phyloP scores from a whole-genome alignment of 1,284 basidiomycete genomes.

The Amylostereum areolatum region DNA sequence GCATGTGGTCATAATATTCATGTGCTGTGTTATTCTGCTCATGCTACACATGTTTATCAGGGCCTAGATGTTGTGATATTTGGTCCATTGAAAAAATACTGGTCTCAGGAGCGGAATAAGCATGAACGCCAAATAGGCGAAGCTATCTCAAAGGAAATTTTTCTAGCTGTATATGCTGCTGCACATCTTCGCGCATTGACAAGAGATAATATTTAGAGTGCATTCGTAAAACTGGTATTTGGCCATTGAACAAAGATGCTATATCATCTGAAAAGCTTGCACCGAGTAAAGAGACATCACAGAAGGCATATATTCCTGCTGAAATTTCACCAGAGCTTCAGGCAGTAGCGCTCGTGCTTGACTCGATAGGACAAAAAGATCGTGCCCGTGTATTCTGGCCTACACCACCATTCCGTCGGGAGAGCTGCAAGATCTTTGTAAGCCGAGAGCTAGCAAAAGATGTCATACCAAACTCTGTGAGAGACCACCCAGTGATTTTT shows the following conservation, averaged over 20 bases:
- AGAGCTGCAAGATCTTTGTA: no score
- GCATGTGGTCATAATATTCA: conserved; percentile 25
- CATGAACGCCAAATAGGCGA: conserved; percentile 14
- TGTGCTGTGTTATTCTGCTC: conserved; percentile 35
- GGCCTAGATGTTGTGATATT: conserved; percentile 31
- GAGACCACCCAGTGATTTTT: no score
- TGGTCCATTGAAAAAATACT: conserved; percentile 14
- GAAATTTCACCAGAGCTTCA: no score
- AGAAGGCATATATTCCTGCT: conserved; percentile 15
- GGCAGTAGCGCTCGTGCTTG: no score
- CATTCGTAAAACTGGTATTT: conserved; percentile 33
- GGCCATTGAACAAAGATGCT: conserved; percentile 26
- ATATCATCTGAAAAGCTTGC: conserved; percentile 28
- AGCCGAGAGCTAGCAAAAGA: no score
- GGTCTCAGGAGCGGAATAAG: conserved; percentile 15
- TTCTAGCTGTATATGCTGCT: conserved; percentile 26
- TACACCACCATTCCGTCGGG: no score
- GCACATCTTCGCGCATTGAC: conserved; percentile 29
- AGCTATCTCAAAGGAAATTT: conserved; percentile 21
- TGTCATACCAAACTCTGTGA: no score
- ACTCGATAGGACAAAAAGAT: no score
- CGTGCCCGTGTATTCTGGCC: no score
- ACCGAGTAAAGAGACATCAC: conserved; percentile 27
- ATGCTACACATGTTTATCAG: conserved; percentile 37
- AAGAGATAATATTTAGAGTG: conserved; percentile 22